phyloP scores from a whole-genome alignment of 352 stramenopile genomes.

The Pythium utonaiense region DNA sequence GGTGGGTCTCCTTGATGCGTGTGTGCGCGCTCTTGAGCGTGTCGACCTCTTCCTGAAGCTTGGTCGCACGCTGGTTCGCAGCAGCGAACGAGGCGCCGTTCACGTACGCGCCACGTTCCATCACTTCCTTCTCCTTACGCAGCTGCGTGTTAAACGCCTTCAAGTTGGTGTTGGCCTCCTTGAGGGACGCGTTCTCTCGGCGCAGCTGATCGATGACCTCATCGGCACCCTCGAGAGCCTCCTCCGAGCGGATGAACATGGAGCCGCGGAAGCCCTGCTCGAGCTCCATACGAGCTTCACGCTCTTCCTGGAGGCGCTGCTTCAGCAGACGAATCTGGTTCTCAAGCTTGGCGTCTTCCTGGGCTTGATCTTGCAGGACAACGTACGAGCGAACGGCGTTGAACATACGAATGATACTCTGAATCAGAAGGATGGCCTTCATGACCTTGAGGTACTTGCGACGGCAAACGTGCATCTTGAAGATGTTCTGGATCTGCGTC shows the following conservation, averaged over 20 bases:
- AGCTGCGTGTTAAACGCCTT: constrained; percentile 80
- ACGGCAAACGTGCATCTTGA: constrained; percentile 76
- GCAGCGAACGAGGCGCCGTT: constrained; percentile 84
- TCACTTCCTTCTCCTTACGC: constrained; percentile 87
- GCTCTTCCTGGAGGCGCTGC: constrained; percentile 89
- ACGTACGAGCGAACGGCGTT: constrained; percentile 71
- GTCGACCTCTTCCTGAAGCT: constrained; percentile 84
- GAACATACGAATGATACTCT: constrained; percentile 83
- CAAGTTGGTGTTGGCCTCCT: constrained; percentile 80
- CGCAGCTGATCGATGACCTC: constrained; percentile 83
- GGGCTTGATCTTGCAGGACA: constrained; percentile 80
- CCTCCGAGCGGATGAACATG: constrained; percentile 76
- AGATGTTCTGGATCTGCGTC: constrained; percentile 81
- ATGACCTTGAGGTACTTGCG: constrained; percentile 60
- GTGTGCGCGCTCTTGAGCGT: constrained; percentile 68
- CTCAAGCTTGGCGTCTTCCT: constrained; percentile 95
- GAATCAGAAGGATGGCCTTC: constrained; percentile 70
- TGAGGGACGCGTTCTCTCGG: constrained; percentile 76
- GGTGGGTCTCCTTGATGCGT: constrained; percentile 82
- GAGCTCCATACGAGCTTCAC: constrained; percentile 78
- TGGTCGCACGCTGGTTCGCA: constrained; percentile 79
- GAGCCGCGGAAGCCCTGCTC: constrained; percentile 71
- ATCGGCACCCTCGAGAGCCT: constrained; percentile 76
- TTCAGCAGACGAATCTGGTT: constrained; percentile 94
- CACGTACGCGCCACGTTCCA: constrained; percentile 85